Evolutionary conservation across 208 protist species (phyloP), one percentile per base, ranked within the genome.

Genomic region (Endotrypanum monterogeii): DNA sequence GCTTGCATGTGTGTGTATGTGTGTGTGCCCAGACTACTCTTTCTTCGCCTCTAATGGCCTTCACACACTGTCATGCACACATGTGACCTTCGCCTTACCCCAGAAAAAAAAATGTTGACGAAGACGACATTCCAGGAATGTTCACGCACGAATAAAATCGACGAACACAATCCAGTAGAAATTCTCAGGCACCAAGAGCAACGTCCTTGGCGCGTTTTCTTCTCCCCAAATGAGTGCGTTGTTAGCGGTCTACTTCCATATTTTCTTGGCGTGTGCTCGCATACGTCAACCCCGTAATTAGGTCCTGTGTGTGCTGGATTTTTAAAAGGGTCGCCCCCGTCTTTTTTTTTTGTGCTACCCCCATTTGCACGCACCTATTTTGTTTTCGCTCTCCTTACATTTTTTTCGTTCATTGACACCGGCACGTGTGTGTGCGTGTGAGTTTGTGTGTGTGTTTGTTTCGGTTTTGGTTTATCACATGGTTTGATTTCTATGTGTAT

Each of bases 301-400:
- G 52, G 18, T 30, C 52, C 12, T 48, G 12, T 48, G 44, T 48
- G 44, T 48, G 0, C 12, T 1, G n/a, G n/a, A n/a, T n/a, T n/a
- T n/a, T n/a, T n/a, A n/a, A n/a, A n/a, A n/a, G n/a, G n/a, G n/a
- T n/a, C n/a, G n/a, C n/a, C n/a, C n/a, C 9, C 4, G 16, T 57
- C 12, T 30, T 72, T 80, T 71, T 71, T 71, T 71, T 74, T 78
- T 48, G 20, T 73, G 41, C 44, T 30, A 54, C 35, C 56, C 67
- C 69, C 25, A 73, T 78, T 75, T 56, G 55, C 9, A 51, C 62
- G 8, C 57, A 25, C 32, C 60, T 20, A 2, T 69, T 63, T 67
- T 73, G 23, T 73, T 73, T 55, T 61, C 30, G 54, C 63, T 48
- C 62, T 30, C 25, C 28, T 5, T 66, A 7, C 60, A 66, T 66